phyloP scores from a whole-genome alignment of 148 eudicot genomes.

The Beta vulgaris region DNA sequence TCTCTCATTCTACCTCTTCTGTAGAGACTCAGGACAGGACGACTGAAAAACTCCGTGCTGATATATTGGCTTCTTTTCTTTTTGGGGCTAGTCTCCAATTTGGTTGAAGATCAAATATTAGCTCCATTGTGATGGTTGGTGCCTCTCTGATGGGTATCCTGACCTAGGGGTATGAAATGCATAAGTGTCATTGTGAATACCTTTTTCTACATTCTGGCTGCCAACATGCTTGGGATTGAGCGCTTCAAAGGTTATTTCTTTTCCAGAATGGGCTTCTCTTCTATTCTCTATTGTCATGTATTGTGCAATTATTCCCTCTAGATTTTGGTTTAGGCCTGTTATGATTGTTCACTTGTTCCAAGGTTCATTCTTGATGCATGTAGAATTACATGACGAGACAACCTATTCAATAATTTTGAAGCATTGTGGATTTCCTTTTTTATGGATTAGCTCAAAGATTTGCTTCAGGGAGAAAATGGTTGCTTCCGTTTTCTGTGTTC shows the following conservation, averaged over 20 bases:
- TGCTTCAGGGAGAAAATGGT: conserved; percentile 78
- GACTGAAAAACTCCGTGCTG: background rate
- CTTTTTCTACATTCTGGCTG: background rate
- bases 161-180: background rate
- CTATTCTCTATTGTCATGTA: background rate
- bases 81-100: background rate
- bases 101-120: background rate
- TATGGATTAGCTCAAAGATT: background rate
- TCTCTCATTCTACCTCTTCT: background rate
- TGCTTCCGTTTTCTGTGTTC: conserved; percentile 84
- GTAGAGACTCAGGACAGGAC: background rate
- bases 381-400: background rate
- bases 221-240: background rate
- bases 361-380: background rate
- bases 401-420: background rate
- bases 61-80: background rate
- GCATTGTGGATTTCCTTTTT: background rate
- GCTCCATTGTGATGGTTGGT: background rate
- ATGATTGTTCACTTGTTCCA: background rate
- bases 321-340: background rate
- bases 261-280: too few species aligned
- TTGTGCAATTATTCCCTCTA: too few species aligned
- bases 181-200: too few species aligned
- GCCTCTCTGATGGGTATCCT: background rate
- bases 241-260: background rate